Percentiles rank a stretch among this genome's conserved stretches.
phyloP scores from a whole-genome alignment of 2,329 filamentous ascomycete genomes.

The Colletotrichum sp. region DNA sequence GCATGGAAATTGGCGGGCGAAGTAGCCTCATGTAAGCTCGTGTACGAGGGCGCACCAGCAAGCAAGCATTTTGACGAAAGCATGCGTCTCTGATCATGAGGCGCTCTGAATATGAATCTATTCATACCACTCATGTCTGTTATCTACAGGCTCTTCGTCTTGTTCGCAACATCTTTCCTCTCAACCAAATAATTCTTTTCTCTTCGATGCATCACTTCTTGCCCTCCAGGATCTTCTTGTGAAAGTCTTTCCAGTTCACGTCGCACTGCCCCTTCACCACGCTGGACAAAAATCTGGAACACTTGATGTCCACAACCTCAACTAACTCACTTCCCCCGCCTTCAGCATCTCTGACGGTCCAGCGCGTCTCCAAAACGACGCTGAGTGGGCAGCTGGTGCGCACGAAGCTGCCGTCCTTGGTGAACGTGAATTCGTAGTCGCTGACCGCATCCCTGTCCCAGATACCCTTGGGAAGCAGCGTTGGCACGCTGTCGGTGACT shows the following conservation, averaged over 20 bases:
- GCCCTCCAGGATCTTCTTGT: conserved; percentile 47
- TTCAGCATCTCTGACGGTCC: conserved; percentile 40
- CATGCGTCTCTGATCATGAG: not conserved
- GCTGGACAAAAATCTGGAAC: conserved; percentile 53
- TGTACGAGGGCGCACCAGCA: not conserved
- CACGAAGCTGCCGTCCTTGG: conserved; percentile 55
- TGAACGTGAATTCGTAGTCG: conserved; percentile 58
- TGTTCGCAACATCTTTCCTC: not conserved
- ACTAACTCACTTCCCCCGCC: conserved; percentile 44
- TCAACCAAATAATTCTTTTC: not conserved
- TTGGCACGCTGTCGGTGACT: conserved; percentile 55
- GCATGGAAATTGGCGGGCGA: conserved; percentile 89
- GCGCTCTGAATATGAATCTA: not conserved
- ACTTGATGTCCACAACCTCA: conserved; percentile 55
- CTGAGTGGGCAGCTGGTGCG: conserved; percentile 55
- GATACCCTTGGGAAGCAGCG: conserved; percentile 58
- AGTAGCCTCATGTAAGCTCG: conserved; percentile 83
- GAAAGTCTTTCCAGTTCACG: conserved; percentile 53
- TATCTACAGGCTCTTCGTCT: not conserved
- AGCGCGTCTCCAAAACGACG: conserved; percentile 58
- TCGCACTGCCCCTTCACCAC: conserved; percentile 58
- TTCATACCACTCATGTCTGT: not conserved
- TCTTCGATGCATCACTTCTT: not conserved
- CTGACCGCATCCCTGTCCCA: conserved; percentile 61
- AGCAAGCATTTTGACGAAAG: not conserved